Base-by-base conservation (phyloP, 2,329 filamentous ascomycete species). In the Trichophyton benhamiae region DNA sequence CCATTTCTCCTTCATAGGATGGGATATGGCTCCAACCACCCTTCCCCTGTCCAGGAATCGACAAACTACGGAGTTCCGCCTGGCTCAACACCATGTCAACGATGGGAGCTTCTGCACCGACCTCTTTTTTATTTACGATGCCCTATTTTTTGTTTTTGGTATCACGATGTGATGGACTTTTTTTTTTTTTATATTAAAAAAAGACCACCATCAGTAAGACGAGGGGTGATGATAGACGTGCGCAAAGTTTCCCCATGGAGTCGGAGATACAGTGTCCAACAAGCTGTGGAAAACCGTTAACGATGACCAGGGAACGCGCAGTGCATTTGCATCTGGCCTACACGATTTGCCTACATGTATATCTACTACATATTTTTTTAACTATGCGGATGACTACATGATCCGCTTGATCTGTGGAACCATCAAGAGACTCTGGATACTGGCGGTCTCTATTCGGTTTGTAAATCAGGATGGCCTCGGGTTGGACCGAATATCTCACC, bases 1-100 rank as follows among this genome's bases (percentile, higher is more conserved):
- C 49, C 46, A 49, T 49, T 49, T 49, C 46, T 49, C 46, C 46
- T 49, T 49, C 46, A 49, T 49, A 49, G 46, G 46, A 49, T 44
- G 49, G 25, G 49, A 55, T 27, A 55, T 55, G 30, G 25, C 49
- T 27, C 25, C 33, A 36, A 36, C 33, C 33, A 36, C 33, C 13
- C 49, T 33, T n/a, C 30, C 49, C 30, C 30, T 25, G 27, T 55
- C 25, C 3, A 36, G n/a, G 6, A 25, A 55, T 33, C 49, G 27
- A 30, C 49, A 30, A 15, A 13, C 49, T 25, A 49, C 8, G 20
- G 46, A 22, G 46, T 48, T 20, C n/a, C 17, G 33, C 33, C 33
- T 36, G 33, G 33, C 33, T 36, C 33, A 36, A 36, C 9, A 22
- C 20, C 46, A 49, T 49, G 46, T 22, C 20, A 1, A 22, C 2